Base-by-base conservation (phyloP, 148 eudicot genomes). In the Silene conica region DNA sequence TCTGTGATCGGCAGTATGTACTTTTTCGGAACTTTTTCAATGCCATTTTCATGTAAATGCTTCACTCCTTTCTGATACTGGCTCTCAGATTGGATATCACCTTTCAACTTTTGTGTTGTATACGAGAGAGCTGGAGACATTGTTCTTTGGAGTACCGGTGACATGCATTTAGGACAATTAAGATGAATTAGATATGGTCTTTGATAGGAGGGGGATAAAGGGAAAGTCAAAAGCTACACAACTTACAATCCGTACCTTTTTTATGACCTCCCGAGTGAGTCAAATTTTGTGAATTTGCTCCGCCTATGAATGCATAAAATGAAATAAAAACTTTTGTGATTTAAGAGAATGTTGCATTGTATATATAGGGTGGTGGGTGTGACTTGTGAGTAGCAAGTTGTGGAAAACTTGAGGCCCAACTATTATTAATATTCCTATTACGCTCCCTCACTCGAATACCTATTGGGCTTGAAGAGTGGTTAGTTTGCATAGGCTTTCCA, bases 21-120 rank as follows among this genome's bases (percentile, higher is more conserved):
- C 79, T 89, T 89, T 16, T 28, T 67, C 23, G 98, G 98, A 45
- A 93, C 80, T 71, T 78, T 86, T 38, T 75, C 69, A 3, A 92
- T 79, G 14, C 93, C 98, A 70, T 70, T 86, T 28, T 90, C 98
- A 10, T 77, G 80, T 60, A 93, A 74, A 73, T 85, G 88, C 70
- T 84, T 90, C 34, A 93, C 96, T 61, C 98, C 98, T 80, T 93
- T 87, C 52, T 86, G 80, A 79, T 84, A 87, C 34, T 80, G 57
- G 21, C 19, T 58, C 73, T 82, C 76, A 9, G 41, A 43, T 61
- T 60, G 38, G 71, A 52, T 69, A 19, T 64, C 83, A n/a, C 45
- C 61, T 67, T 48, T 74, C 46, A n/a, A 70, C 13, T 43, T 74
- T 56, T 41, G 18, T 19, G 52, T 31, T 68, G 67, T 68, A 18